Evolutionary conservation across 2,329 filamentous ascomycete genomes (phyloP), one percentile per base, ranked within the genome.

Genomic region (Lachnellula hyalina): DNA sequence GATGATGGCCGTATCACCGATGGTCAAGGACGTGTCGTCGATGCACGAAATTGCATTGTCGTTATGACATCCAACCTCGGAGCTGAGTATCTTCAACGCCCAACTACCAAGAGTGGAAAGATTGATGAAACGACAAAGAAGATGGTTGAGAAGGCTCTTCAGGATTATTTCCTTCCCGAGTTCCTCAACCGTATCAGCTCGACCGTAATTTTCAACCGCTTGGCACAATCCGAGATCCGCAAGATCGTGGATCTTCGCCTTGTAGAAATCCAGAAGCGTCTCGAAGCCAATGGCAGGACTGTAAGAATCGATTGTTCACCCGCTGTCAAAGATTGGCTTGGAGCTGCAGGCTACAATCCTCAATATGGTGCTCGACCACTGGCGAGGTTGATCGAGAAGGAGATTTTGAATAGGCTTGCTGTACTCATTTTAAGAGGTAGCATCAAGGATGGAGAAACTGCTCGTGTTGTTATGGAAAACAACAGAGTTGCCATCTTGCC

Each of bases 31-130:
- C 85, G 94, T 71, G 80, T 96, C 49, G 85, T 99, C 53, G 94
- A 99, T 67, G 94, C 93, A 57, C 90, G 87, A 75, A 99, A 99
- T 80, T 97, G 93, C 71, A 97, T 99, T 64, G 93, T 99, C 44
- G 94, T 99, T 73, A 96, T 99, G 91, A 99, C 94, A 0, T 96
- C 91, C 67, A 99, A 99, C 76, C 74, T 99, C 58, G 94, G 94
- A 62, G 94, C 94, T 34, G 94, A 97, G 71, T 96, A 86, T 71
- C 86, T 99, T n/a, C 77, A 89, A 40, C 87, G 91, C 21, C 87
- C 89, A 15, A 85, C 86, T 53, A 82, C 82, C 50, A 83, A 86
- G 51, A 89, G 95, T 65, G 93, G 93, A 65, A 85, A 79, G 68
- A 94, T 99, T 63, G 94, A 99, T 65, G 79, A 85, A 0, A 85